Conservation (phyloP, 192 early-diverging fungal genomes). For the Umbelopsis sp. region DNA sequence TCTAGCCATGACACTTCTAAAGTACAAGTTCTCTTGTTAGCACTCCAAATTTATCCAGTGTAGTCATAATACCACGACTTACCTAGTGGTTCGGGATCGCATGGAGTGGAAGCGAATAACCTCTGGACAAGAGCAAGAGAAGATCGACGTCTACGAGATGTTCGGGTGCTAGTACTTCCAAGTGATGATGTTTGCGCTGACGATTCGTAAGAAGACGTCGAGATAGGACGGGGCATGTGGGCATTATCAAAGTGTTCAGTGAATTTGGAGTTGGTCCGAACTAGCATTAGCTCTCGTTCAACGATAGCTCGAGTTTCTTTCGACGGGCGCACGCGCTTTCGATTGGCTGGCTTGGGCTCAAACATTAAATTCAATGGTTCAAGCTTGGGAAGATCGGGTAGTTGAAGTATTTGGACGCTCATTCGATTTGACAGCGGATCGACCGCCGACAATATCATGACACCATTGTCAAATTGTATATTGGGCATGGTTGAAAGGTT, state of each 20-base stretch:
- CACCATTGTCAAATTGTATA: constrained; percentile 17
- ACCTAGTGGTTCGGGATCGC: neutral
- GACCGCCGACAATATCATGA: constrained; percentile 15
- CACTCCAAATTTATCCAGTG: too few species aligned
- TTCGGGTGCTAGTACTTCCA: constrained; percentile 3
- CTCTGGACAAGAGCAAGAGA: constrained; percentile 10
- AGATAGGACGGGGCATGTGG: neutral
- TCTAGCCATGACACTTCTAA: constrained; percentile 20
- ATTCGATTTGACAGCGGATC: constrained; percentile 18
- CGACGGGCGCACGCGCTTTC: constrained; percentile 18
- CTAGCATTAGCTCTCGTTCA: constrained; percentile 19
- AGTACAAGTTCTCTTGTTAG: neutral
- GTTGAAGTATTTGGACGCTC: constrained; percentile 15
- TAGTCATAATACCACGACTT: neutral
- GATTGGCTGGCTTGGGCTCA: neutral
- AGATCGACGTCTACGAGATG: neutral
- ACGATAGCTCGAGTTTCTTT: constrained; percentile 11
- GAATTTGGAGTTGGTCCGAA: constrained; percentile 15
- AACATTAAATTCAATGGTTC: constrained; percentile 3
- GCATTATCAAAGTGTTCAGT: neutral
- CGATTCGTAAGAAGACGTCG: constrained; percentile 5
- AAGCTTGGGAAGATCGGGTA: neutral
- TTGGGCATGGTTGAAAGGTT: neutral
- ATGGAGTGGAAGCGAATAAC: neutral
- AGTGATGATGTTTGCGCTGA: neutral